phyloP scores from a whole-genome alignment of 2,329 filamentous ascomycete species.

The Colletotrichum acutatum region DNA sequence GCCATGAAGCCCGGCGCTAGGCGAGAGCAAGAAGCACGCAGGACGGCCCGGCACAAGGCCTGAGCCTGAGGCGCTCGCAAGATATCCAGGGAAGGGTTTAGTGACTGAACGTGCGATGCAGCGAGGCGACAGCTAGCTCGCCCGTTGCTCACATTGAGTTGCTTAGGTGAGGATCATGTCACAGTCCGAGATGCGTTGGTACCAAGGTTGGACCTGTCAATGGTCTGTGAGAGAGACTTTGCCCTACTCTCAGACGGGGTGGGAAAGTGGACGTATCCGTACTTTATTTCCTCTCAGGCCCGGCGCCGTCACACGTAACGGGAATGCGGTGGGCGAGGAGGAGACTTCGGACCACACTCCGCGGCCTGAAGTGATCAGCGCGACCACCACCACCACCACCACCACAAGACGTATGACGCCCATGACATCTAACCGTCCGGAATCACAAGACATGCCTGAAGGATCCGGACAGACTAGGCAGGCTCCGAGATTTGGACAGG shows the following conservation, averaged over 20 bases:
- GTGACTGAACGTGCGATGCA: slow-evolving; percentile 24
- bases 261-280: slow-evolving; percentile 10
- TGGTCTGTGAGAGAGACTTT: neutral
- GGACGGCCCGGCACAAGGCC: slow-evolving; percentile 18
- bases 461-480: neutral
- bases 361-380: slow-evolving; percentile 33
- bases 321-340: slow-evolving; percentile 17
- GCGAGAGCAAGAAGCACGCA: slow-evolving; percentile 10
- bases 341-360: slow-evolving; percentile 40
- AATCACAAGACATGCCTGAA: neutral
- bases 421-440: neutral
- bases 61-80: slow-evolving; percentile 29
- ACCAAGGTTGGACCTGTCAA: slow-evolving; percentile 32
- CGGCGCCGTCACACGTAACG: neutral
- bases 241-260: slow-evolving; percentile 26
- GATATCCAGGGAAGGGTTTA: slow-evolving; percentile 33
- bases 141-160: slow-evolving; percentile 23
- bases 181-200: slow-evolving; percentile 18
- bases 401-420: neutral
- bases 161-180: slow-evolving; percentile 35
- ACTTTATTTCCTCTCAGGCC: neutral
- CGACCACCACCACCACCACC: too few species aligned
- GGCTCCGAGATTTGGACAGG: neutral
- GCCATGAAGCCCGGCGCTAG: neutral
- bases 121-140: slow-evolving; percentile 23